Conservation (phyloP, 2,329 filamentous ascomycete species). For the Arthroderma sp. region DNA sequence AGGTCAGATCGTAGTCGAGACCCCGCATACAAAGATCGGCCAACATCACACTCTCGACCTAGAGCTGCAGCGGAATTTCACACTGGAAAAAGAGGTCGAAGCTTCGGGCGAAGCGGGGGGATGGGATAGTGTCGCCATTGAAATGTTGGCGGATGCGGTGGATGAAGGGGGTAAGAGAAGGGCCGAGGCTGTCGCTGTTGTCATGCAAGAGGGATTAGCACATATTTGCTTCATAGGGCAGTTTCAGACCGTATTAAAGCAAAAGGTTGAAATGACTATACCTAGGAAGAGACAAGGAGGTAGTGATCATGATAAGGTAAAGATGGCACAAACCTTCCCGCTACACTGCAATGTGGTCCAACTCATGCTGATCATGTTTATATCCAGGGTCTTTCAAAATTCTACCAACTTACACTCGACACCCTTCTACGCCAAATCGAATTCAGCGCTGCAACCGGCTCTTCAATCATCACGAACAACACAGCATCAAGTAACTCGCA, state of each 20-base stretch:
- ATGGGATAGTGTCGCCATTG: conserved; percentile 81
- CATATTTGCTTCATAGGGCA: conserved; percentile 41
- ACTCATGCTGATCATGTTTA: not conserved
- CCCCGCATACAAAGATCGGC: conserved; percentile 53
- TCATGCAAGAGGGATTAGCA: conserved; percentile 66
- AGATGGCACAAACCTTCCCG: not conserved
- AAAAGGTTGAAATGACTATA: conserved; percentile 36
- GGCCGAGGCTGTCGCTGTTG: conserved; percentile 74
- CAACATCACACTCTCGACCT: conserved; percentile 65
- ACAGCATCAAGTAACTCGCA: conserved; percentile 25
- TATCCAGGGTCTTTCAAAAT: conserved; percentile 52
- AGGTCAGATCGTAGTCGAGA: conserved; percentile 53
- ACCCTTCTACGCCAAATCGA: conserved; percentile 69
- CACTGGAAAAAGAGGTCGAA: conserved; percentile 62
- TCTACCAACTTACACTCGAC: conserved; percentile 64
- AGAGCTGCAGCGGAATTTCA: conserved; percentile 77
- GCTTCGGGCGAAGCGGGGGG: conserved; percentile 35
- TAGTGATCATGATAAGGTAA: conserved; percentile 36
- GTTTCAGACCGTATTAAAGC: conserved; percentile 36
- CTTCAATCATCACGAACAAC: conserved; percentile 20
- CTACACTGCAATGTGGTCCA: no score
- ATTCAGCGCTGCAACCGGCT: conserved; percentile 38
- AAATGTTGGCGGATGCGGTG: conserved; percentile 65
- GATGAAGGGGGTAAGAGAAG: conserved; percentile 55
- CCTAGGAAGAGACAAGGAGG: conserved; percentile 36